Evolutionary conservation across 257 asterid genomes (phyloP).

Genomic region (Pogostemon cablin): DNA sequence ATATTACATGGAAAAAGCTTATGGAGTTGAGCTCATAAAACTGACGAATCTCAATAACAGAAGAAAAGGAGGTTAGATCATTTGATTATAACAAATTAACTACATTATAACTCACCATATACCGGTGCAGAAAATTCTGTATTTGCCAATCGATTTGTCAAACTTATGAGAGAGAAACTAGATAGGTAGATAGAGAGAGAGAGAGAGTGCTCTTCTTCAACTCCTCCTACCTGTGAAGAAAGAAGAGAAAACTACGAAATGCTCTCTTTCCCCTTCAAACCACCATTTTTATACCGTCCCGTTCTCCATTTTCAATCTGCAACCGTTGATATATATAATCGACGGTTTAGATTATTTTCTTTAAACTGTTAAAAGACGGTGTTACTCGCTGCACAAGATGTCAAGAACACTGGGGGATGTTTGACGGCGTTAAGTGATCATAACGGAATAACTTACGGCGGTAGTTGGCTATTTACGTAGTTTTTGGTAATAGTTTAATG

Average conservation of each 20-base stretch:
- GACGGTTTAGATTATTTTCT: conserved; percentile 42
- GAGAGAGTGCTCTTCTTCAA: conserved; percentile 13
- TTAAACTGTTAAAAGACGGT: conserved; percentile 40
- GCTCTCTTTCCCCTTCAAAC: conserved; percentile 49
- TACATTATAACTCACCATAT: conserved; percentile 57
- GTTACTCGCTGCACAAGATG: conserved; percentile 27
- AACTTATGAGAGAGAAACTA: conserved; percentile 31
- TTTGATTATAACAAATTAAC: conserved; percentile 33
- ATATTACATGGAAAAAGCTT: conserved; percentile 2
- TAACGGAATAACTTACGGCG: conserved; percentile 51
- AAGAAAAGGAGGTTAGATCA: conserved; percentile 19
- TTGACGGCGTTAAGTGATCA: conserved; percentile 39
- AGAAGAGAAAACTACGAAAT: conserved; percentile 45
- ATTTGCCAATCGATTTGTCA: conserved; percentile 14
- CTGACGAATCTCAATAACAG: conserved; percentile 16
- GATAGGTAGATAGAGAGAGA: conserved; percentile 38
- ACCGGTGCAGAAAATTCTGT: conserved; percentile 7
- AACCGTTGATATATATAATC: conserved; percentile 39
- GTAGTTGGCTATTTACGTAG: conserved; percentile 24
- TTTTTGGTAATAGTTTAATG: conserved; percentile 33
- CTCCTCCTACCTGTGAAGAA: conserved; percentile 44
- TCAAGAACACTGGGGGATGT: conserved; percentile 25
- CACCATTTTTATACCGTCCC: conserved; percentile 58
- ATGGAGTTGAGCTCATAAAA: conserved; percentile 18
- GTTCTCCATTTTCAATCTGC: conserved; percentile 40